These are phyloP conservation scores for Aspergillus sparsus DNA, from an alignment of 495 filamentous ascomycete genomes.

Conservation along the genomic window DNA sequence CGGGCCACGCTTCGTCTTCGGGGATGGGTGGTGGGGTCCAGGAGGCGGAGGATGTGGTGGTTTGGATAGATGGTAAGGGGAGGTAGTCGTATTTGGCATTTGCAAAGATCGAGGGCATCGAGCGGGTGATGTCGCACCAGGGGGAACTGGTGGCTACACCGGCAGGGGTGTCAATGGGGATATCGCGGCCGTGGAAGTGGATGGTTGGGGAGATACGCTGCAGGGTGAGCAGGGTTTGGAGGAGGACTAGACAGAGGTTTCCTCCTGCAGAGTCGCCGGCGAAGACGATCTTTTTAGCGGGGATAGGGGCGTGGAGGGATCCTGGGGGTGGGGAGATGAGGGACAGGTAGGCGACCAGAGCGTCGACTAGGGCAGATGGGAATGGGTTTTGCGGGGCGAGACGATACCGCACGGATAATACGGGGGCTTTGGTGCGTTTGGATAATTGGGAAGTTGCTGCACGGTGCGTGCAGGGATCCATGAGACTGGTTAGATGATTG, in stretches of 20 bases:
- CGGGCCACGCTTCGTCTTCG: constrained; percentile 69
- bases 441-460: constrained; percentile 46
- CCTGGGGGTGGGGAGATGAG: constrained; percentile 78
- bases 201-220: constrained; percentile 55
- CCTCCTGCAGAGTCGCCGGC: constrained; percentile 90
- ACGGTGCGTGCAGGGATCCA: constrained; percentile 74
- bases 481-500: constrained; percentile 43
- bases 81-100: constrained; percentile 79
- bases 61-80: constrained; percentile 40
- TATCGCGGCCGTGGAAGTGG: constrained; percentile 62
- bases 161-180: constrained; percentile 68
- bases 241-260: constrained; percentile 68
- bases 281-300: constrained; percentile 70
- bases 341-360: constrained; percentile 76
- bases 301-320: constrained; percentile 69
- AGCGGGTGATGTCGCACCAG: constrained; percentile 77
- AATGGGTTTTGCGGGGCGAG: constrained; percentile 84
- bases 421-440: constrained; percentile 56
- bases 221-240: constrained; percentile 74
- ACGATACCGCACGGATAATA: constrained; percentile 82
- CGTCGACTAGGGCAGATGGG: constrained; percentile 80
- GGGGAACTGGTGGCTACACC: constrained; percentile 65
- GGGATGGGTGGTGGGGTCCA: constrained; percentile 39
- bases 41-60: constrained; percentile 28
- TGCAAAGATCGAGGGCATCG: constrained; percentile 64